Base-by-base conservation (phyloP, 169 alveolate species). In the Babesia bovis region DNA sequence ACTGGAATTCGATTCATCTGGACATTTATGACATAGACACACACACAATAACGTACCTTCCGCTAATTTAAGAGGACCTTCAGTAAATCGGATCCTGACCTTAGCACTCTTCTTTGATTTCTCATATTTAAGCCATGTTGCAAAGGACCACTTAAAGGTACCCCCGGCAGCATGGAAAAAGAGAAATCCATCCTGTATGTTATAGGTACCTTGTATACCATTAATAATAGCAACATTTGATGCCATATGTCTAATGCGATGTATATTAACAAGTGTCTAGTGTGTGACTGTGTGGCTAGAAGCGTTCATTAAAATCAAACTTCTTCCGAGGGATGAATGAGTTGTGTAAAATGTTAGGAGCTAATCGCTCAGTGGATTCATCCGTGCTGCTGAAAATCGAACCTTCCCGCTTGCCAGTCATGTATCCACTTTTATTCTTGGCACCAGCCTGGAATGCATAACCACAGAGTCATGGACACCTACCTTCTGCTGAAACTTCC, bases 401-500 rank as follows among this genome's bases (percentile, higher is more conserved):
- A 15, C 79, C 81, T 36, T 67, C 85, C 41, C 79, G 65, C 57
- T 77, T 77, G 26, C 85, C 85, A 50, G 85, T 77, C 85, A 77
- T 77, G 65, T 77, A 77, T 3, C 85, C 85, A 23, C 72, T 57
- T 72, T 77, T 77, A 41, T 67, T 77, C 55, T 67, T 77, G 45
- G 57, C 66, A 35, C 85, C 85, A 36, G 85, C 70, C 85, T 77
- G 68, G 9, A 28, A 25, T 17, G 17, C 35, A 21, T 32, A 23
- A 17, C 6, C 19, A 12, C 17, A 12, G 40, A 9, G 45, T 26
- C 30, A n/a, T 7, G 21, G 0, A 2, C 4, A 32, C 45, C 7
- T 28, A 79, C 92, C 70, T 87, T 87, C 65, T 87, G 73, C 49
- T 87, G 92, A 65, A 87, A 83, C 42, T 85, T 83, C 36, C 90